Base-by-base conservation (phyloP, 768 basidiomycete species). In the Dioszegia crocea region DNA sequence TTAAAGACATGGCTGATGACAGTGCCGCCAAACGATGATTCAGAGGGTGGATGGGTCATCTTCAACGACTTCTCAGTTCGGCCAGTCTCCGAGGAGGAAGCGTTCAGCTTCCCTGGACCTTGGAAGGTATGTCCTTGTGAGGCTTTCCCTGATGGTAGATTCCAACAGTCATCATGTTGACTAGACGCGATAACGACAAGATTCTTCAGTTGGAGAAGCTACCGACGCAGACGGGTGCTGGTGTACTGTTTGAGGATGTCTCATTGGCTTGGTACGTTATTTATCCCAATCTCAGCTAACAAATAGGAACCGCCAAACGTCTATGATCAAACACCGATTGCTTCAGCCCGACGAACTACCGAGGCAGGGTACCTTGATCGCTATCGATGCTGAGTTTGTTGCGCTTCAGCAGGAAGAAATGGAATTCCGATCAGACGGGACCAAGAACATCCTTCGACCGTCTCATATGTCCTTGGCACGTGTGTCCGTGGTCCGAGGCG, bases 361-460 rank as follows among this genome's bases (percentile, higher is more conserved):
- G 0, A 83, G 78, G 56, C 86, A 87, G 4, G 96, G 91, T 12
- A 93, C 88, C 4, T 78, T 94, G 40, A 86, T 99, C 36, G 86
- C 94, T 2, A 97, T 99, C 62, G 96, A 99, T 69, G 93, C 94
- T 1, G 94, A 99, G 71, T 99, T 99, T 71, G 94, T 99, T 23
- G 88, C 86, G 4, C 88, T 99, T 84, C 92, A 98, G 75, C 89
- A 92, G 81, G 96, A 97, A 79, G 96, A 98, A 76, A 88, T 87
- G 29, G 96, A 99, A 72, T 89, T 87, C 68, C 86, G 90, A 19
- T 96, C 94, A 0, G 92, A 99, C 66, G 93, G 94, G 14, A 89
- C 88, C 1, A 93, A 89, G 74, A 92, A 89, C 68, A 86, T 97
- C 33, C 80, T 98, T 27, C 84, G 92, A 12, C 96, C 96, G 1